A percentile compares a stretch with the other conserved stretches of the same genome.
Conservation (phyloP, 2,329 filamentous ascomycete species). For the Chaetomium strumarium region DNA sequence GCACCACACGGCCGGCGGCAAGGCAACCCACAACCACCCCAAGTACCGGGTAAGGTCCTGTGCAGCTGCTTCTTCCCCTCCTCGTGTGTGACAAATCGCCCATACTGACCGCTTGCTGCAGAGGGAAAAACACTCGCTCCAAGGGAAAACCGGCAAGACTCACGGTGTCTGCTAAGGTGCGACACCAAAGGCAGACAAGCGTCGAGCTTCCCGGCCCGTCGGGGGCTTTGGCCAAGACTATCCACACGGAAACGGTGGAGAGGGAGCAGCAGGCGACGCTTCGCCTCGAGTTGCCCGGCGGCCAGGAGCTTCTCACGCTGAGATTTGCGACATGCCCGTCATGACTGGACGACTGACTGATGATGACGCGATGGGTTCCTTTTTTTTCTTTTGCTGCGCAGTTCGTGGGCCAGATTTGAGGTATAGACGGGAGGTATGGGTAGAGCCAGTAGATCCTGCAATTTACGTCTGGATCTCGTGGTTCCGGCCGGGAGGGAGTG, state of each 20-base stretch:
- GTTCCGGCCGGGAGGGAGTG: too few species aligned
- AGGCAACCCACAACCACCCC: conserved; percentile 47
- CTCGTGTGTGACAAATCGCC: not conserved
- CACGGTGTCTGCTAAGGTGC: conserved; percentile 68
- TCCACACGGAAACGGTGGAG: not conserved
- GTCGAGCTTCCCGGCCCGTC: not conserved
- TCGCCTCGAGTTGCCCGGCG: conserved; percentile 9
- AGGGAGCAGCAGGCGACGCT: conserved; percentile 7
- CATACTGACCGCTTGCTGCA: conserved; percentile 29
- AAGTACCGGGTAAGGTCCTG: conserved; percentile 41
- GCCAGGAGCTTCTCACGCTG: conserved; percentile 8
- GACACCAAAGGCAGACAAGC: conserved; percentile 2
- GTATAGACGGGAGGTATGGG: too few species aligned
- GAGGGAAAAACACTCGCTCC: conserved; percentile 78
- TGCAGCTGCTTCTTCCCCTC: conserved; percentile 1
- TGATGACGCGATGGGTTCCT: not conserved
- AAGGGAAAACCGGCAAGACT: conserved; percentile 87
- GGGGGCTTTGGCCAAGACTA: not conserved
- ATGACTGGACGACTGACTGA: conserved; percentile 14
- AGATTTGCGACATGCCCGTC: conserved; percentile 13
- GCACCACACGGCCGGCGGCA: conserved; percentile 48
- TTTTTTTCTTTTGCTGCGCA: not conserved
- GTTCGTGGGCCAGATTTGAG: not conserved
- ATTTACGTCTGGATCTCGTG: not conserved
- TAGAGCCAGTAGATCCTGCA: not conserved